Percentiles rank a stretch among this genome's conserved stretches.
These are phyloP conservation scores for Tricholoma hemisulphureum DNA, from an alignment of 768 basidiomycete genomes.

Conservation along the genomic window DNA sequence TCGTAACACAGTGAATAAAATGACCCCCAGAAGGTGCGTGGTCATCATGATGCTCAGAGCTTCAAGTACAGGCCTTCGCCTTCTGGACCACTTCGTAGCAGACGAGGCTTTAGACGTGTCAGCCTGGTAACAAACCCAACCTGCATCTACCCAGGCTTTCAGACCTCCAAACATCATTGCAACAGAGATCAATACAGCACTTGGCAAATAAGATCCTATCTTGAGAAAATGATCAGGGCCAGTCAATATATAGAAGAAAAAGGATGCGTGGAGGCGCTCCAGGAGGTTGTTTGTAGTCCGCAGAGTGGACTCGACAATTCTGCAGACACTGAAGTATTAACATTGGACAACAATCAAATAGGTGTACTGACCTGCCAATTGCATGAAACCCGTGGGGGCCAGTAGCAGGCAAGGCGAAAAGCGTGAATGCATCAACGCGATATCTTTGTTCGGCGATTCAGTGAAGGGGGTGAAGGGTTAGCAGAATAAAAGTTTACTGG, in stretches of 20 bases:
- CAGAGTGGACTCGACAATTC: slow-evolving; percentile 82
- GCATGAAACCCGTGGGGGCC: slow-evolving; percentile 97
- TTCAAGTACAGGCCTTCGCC: slow-evolving; percentile 53
- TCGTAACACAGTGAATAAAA: slow-evolving; percentile 49
- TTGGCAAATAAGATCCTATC: slow-evolving; percentile 89
- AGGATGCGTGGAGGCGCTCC: slow-evolving; percentile 94
- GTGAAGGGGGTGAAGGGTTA: background rate
- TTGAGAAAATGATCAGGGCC: slow-evolving; percentile 69
- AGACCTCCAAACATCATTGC: slow-evolving; percentile 87
- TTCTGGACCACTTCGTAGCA: slow-evolving; percentile 39
- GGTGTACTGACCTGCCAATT: slow-evolving; percentile 68
- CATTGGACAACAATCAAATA: background rate
- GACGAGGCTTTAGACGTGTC: slow-evolving; percentile 16
- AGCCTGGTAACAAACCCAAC: slow-evolving; percentile 41
- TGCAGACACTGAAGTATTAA: slow-evolving; percentile 28
- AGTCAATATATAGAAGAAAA: slow-evolving; percentile 91
- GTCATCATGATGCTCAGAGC: slow-evolving; percentile 51
- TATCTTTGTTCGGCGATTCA: slow-evolving; percentile 58
- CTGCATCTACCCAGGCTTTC: slow-evolving; percentile 64
- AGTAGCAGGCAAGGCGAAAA: slow-evolving; percentile 81
- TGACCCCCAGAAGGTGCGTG: slow-evolving; percentile 55
- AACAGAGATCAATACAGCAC: slow-evolving; percentile 78
- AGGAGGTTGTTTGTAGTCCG: slow-evolving; percentile 92
- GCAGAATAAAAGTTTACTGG: slow-evolving; percentile 42
- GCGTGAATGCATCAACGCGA: slow-evolving; percentile 90